Base-by-base conservation (phyloP, 225 moss, liverwort and hornwort species). In the Pleurozium schreberi region DNA sequence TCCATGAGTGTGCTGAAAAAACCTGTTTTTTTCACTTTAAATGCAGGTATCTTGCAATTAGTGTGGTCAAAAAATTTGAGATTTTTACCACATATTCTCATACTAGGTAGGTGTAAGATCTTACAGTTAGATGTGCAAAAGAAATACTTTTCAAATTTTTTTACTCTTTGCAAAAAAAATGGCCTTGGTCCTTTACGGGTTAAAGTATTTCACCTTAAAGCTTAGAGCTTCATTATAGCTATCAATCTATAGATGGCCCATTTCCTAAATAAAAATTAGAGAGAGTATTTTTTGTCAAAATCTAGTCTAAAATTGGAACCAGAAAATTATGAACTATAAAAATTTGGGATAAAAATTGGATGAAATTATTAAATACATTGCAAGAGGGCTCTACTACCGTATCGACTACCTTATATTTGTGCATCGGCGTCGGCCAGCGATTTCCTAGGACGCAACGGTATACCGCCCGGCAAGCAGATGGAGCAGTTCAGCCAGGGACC, bases 161-260 rank as follows among this genome's bases (percentile, higher is more conserved):
- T n/a, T n/a, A n/a, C n/a, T n/a, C n/a, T n/a, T n/a, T n/a, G n/a
- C n/a, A n/a, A n/a, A n/a, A n/a, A n/a, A n/a, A n/a, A n/a, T n/a
- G n/a, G n/a, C n/a, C n/a, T n/a, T n/a, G n/a, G n/a, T n/a, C n/a
- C n/a, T n/a, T n/a, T n/a, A n/a, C n/a, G n/a, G n/a, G n/a, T n/a
- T n/a, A n/a, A n/a, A n/a, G n/a, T n/a, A n/a, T n/a, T n/a, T n/a
- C n/a, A n/a, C n/a, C n/a, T 36, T 47, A 74, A 45, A 74, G 2
- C 4, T 55, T 38, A 0, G 6, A 79, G 1, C 0, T 10, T 78
- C 6, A n/a, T 27, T 4, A 58, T 4, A 58, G 4, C 26, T 27
- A n/a, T 0, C 18, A 40, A 40, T 27, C 18, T 3, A 27, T 40
- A 2, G 5, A 18, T 12, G 1, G 1, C 5, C 28, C 3, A 59